phyloP scores from a whole-genome alignment of 768 basidiomycete genomes.

The Phaeotremella skinneri region DNA sequence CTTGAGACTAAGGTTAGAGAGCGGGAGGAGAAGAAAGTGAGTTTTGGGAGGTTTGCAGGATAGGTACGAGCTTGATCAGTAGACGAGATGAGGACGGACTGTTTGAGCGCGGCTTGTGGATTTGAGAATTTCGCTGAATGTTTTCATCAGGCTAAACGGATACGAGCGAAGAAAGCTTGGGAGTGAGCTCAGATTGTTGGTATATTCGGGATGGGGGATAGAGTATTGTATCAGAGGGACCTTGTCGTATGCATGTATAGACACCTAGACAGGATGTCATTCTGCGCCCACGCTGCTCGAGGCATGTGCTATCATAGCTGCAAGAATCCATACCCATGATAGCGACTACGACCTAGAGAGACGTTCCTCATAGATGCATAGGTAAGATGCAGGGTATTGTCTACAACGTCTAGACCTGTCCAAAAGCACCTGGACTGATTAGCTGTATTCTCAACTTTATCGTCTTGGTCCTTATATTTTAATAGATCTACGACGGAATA shows the following conservation, averaged over 20 bases:
- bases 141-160: slow-evolving; percentile 31
- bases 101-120: too few relatives aligned
- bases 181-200: slow-evolving; percentile 20
- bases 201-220: too few relatives aligned
- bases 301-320: too few relatives aligned
- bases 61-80: not conserved
- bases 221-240: too few relatives aligned
- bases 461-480: not conserved
- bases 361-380: not conserved
- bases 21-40: slow-evolving; percentile 44
- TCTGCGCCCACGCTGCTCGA: too few relatives aligned
- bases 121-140: too few relatives aligned
- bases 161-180: slow-evolving; percentile 46
- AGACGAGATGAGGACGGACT: not conserved
- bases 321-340: too few relatives aligned
- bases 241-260: too few relatives aligned
- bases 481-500: not conserved
- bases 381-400: slow-evolving; percentile 1
- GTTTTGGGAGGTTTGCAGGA: slow-evolving; percentile 4
- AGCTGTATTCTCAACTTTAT: not conserved
- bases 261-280: too few relatives aligned
- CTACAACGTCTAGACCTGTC: not conserved
- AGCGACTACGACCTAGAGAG: too few relatives aligned
- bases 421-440: not conserved
- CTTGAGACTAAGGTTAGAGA: slow-evolving; percentile 34